phyloP scores from a whole-genome alignment of 176 grass and related monocot species.

The Aechmea fasciata region DNA sequence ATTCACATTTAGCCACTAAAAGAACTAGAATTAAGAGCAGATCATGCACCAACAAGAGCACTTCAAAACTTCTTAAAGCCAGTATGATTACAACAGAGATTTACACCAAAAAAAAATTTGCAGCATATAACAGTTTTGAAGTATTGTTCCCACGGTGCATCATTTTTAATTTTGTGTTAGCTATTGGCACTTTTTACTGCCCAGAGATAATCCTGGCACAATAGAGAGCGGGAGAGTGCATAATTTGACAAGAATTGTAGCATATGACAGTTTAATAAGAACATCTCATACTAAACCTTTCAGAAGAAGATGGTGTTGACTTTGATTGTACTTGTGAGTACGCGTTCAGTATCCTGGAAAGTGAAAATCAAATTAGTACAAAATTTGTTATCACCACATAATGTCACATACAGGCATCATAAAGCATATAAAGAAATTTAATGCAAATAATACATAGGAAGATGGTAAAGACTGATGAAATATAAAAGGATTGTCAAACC shows the following conservation, averaged over 20 bases:
- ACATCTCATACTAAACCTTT: slow-evolving; percentile 35
- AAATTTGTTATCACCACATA: neutral
- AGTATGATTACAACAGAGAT: neutral
- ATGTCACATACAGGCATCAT: neutral
- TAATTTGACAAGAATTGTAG: neutral
- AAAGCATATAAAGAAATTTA: neutral
- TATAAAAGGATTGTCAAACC: neutral
- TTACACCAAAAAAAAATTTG: no score
- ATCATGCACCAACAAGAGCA: neutral
- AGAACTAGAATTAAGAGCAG: slow-evolving; percentile 4
- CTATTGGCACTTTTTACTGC: neutral
- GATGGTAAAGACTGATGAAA: neutral
- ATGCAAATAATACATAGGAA: neutral
- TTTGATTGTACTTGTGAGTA: slow-evolving; percentile 80
- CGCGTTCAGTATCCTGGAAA: slow-evolving; percentile 78
- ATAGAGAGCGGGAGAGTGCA: neutral
- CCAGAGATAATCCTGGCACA: neutral
- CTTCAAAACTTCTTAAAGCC: neutral
- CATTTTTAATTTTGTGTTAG: no score
- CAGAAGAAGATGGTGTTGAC: slow-evolving; percentile 50
- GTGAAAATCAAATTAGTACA: slow-evolving; percentile 12
- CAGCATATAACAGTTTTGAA: no score
- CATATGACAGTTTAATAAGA: neutral
- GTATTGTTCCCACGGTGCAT: no score
- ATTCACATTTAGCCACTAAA: neutral